Evolutionary conservation across 257 asterid genomes (phyloP), one percentile per base, ranked within the genome.

Genomic region (Jacaranda copaia): DNA sequence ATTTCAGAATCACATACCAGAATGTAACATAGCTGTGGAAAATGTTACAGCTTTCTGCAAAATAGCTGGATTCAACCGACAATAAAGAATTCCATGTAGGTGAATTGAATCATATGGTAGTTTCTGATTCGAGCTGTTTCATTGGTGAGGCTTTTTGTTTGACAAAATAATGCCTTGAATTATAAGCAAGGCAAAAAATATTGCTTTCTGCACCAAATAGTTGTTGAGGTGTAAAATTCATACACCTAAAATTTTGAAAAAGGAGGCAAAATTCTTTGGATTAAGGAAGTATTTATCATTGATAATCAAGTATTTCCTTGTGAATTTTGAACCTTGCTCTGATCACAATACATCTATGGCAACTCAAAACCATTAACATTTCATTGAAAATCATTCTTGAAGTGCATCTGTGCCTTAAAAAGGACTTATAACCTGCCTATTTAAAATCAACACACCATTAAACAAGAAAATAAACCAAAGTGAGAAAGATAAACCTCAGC

Each of bases 141-240:
- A 46, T 16, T 68, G 77, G 48, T 69, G 73, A 61, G 77, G 51
- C 32, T 25, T 77, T 84, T 81, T 83, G 87, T 83, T 84, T 86
- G 78, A 77, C 36, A 46, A 71, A 76, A 85, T 59, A 79, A 81
- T 87, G 79, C 67, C 95, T 91, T 93, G 77, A 85, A 82, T 84
- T 82, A 69, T 77, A 93, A 90, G 97, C 58, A 85, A 83, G 8
- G 75, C 14, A 61, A 48, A 61, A 70, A 70, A 43, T 52, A 71
- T 55, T 67, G 80, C 82, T 82, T 74, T 68, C 79, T 82, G 65
- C 85, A 81, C 88, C 90, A 81, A 81, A 88, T 70, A 82, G 91
- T 89, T 60, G 97, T 90, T 92, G 96, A 81, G 85, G 82, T 86
- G 95, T 87, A 25, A 69, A 71, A 81, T 79, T 87, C 89, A 81